Evolutionary conservation across 345 rosid genomes (phyloP).

Genomic region (Erodium maritimum): DNA sequence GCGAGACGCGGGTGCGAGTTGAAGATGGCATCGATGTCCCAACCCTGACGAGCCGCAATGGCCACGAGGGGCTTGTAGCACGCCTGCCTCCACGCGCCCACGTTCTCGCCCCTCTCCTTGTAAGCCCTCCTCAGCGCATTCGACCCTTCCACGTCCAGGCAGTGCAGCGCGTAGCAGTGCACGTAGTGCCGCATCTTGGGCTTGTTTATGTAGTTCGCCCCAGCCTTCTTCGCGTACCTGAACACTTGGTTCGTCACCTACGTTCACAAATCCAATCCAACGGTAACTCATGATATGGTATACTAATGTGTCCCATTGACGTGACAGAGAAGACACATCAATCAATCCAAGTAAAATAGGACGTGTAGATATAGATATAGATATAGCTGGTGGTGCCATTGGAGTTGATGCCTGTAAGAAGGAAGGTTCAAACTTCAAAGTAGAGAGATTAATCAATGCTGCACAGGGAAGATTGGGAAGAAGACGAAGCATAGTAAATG

Average conservation of each 20-base stretch:
- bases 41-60: slow-evolving; percentile 72
- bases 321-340: neutral
- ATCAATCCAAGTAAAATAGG: neutral
- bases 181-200: slow-evolving; percentile 98
- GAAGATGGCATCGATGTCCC: slow-evolving; percentile 93
- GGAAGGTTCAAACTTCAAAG: neutral
- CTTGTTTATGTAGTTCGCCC: slow-evolving; percentile 95
- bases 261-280: too few species aligned
- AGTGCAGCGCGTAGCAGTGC: slow-evolving; percentile 92
- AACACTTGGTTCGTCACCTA: slow-evolving; percentile 98
- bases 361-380: too few species aligned
- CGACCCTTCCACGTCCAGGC: slow-evolving; percentile 81
- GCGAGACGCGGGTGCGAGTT: slow-evolving; percentile 83
- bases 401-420: too few species aligned
- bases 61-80: slow-evolving; percentile 86
- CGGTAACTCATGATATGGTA: too few species aligned
- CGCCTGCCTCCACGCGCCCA: slow-evolving; percentile 96
- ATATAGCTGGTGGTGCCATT: too few species aligned
- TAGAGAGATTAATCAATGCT: neutral
- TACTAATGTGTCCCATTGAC: too few species aligned
- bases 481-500: neutral
- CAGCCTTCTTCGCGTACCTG: slow-evolving; percentile 81
- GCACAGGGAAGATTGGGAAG: neutral
- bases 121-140: slow-evolving; percentile 59
- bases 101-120: slow-evolving; percentile 93